phyloP scores from a whole-genome alignment of 495 filamentous ascomycete species.

The Penicillium herquei region DNA sequence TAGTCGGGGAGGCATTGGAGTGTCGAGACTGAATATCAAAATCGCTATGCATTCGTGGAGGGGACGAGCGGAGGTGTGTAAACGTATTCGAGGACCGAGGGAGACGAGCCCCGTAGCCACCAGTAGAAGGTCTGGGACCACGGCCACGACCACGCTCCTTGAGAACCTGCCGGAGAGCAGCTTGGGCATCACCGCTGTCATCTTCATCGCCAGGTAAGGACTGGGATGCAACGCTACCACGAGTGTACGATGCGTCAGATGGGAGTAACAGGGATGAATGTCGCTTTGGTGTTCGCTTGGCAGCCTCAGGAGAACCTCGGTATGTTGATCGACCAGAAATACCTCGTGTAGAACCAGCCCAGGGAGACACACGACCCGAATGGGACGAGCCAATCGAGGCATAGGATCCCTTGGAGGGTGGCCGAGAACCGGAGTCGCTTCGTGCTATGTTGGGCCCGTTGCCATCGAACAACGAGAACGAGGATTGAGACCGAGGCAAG shows the following conservation, averaged over 20 bases:
- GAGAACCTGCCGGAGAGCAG: conserved; percentile 71
- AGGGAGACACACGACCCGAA: conserved; percentile 44
- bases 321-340: conserved; percentile 26
- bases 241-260: conserved; percentile 36
- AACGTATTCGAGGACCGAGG: conserved; percentile 35
- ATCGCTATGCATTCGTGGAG: conserved; percentile 41
- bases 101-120: conserved; percentile 28
- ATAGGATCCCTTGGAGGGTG: conserved; percentile 51
- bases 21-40: conserved; percentile 39
- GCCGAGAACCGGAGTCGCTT: conserved; percentile 54
- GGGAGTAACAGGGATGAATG: conserved; percentile 30
- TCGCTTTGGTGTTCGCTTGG: conserved; percentile 39
- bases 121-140: conserved; percentile 41
- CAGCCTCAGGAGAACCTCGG: conserved; percentile 33
- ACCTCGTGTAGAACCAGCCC: conserved; percentile 36
- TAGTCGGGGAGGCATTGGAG: conserved; percentile 61
- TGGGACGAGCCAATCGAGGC: conserved; percentile 44
- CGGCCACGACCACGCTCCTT: conserved; percentile 58
- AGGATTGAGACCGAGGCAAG: conserved; percentile 60
- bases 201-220: conserved; percentile 53
- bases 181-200: conserved; percentile 52
- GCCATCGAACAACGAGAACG: conserved; percentile 58
- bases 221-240: conserved; percentile 49
- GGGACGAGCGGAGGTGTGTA: conserved; percentile 43
- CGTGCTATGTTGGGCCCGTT: conserved; percentile 48